Conservation (phyloP, 2,329 filamentous ascomycete genomes). For the Monosporascus cannonballus region DNA sequence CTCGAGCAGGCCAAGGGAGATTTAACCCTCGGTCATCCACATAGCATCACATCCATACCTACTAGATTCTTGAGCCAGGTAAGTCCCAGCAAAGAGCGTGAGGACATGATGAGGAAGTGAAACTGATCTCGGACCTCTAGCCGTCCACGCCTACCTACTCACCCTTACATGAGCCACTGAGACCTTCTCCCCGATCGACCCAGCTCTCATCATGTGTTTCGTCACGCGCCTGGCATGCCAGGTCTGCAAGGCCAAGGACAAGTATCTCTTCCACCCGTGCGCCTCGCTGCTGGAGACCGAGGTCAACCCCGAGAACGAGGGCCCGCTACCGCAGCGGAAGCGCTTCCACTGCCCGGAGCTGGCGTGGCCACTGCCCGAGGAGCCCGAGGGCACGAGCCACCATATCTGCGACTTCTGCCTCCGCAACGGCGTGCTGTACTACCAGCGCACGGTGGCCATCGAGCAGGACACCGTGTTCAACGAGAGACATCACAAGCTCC, state of each 20-base stretch:
- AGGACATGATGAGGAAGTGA: no score
- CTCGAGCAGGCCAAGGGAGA: no score
- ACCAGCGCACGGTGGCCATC: not conserved
- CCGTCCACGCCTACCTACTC: no score
- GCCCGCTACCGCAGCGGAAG: not conserved
- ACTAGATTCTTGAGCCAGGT: no score
- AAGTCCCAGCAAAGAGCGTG: no score
- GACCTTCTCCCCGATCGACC: no score
- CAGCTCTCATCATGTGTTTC: slow-evolving; percentile 3
- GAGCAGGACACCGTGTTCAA: not conserved
- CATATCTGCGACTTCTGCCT: slow-evolving; percentile 12
- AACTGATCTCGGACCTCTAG: no score
- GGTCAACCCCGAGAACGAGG: not conserved
- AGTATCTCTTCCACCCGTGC: slow-evolving; percentile 4
- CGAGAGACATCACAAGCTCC: not conserved
- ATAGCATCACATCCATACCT: no score
- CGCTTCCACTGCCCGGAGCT: slow-evolving; percentile 8
- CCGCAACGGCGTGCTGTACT: not conserved
- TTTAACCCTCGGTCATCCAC: no score
- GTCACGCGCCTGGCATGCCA: slow-evolving; percentile 3
- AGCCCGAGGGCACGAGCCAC: not conserved
- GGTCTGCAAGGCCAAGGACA: slow-evolving; percentile 2
- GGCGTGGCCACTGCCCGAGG: slow-evolving; percentile 8
- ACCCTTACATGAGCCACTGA: no score
- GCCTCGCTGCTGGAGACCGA: slow-evolving; percentile 1